A percentile compares a stretch with the other conserved stretches of the same genome.
Evolutionary conservation across 352 stramenopile species (phyloP).

Genomic region (Phytophthora aleatoria): DNA sequence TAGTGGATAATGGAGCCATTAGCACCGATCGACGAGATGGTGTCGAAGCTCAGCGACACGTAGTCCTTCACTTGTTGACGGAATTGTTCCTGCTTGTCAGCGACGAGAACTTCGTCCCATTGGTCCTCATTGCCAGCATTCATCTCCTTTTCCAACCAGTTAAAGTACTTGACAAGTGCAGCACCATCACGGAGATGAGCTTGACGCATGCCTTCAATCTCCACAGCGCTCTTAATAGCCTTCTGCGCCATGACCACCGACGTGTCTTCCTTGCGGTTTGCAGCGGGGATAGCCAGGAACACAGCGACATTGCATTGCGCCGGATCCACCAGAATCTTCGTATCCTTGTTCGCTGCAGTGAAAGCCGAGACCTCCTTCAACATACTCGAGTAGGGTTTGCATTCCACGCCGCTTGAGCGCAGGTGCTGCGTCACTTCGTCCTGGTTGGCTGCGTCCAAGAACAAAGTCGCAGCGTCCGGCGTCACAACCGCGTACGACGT

Average conservation of each 20-base stretch:
- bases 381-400: conserved; percentile 67
- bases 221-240: conserved; percentile 94
- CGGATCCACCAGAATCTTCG: conserved; percentile 78
- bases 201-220: conserved; percentile 95
- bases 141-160: conserved; percentile 90
- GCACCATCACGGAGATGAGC: conserved; percentile 96
- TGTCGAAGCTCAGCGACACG: conserved; percentile 96
- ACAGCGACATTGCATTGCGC: conserved; percentile 86
- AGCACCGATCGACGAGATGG: conserved; percentile 95
- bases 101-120: conserved; percentile 88
- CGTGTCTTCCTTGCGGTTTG: conserved; percentile 74
- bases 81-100: conserved; percentile 91
- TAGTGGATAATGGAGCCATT: conserved; percentile 99
- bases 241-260: conserved; percentile 86
- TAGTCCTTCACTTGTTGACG: conserved; percentile 88
- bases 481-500: conserved; percentile 95
- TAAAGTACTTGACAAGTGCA: conserved; percentile 95
- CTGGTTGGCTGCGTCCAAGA: conserved; percentile 86
- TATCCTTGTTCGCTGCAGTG: conserved; percentile 48
- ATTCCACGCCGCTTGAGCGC: conserved; percentile 51
- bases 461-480: conserved; percentile 88
- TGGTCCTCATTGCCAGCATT: conserved; percentile 48
- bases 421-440: conserved; percentile 64
- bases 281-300: conserved; percentile 75
- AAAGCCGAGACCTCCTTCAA: conserved; percentile 55